Conservation (phyloP, 78 protist genomes). For the Speleostelium caveatum region DNA sequence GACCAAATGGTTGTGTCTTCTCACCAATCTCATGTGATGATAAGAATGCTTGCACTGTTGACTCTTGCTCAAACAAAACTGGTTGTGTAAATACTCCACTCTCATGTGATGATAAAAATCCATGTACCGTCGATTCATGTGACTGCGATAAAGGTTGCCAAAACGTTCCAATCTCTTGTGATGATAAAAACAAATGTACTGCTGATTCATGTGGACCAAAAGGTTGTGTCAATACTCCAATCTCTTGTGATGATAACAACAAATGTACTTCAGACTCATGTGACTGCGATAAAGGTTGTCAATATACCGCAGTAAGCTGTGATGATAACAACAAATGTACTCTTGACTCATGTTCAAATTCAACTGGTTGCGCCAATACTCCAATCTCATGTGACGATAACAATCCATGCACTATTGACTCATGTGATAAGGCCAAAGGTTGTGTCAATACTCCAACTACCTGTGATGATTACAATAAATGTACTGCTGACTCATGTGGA, state of each 20-base stretch:
- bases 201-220: not conserved
- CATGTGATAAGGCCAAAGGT: too few relatives aligned
- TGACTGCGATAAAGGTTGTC: conserved; percentile 10
- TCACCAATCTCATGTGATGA: conserved; percentile 28
- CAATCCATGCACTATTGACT: too few relatives aligned
- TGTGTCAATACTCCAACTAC: not conserved
- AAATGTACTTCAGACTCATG: conserved; percentile 28
- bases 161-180: not conserved
- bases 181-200: conserved; percentile 25
- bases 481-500: conserved; percentile 17
- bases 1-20: not conserved
- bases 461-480: conserved; percentile 13
- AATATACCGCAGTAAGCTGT: not conserved
- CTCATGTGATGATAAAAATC: conserved; percentile 19
- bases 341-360: conserved; percentile 17
- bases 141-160: conserved; percentile 1
- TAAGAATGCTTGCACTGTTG: conserved; percentile 33
- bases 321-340: conserved; percentile 42
- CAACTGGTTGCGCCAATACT: too few relatives aligned
- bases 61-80: not conserved
- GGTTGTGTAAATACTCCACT: conserved; percentile 9
- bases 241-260: conserved; percentile 16
- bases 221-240: conserved; percentile 18
- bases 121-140: conserved; percentile 33
- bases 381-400: too few relatives aligned